These are phyloP conservation scores for Euptelea pleiosperma DNA, from an alignment of 164 flowering plant species.

Conservation along the genomic window DNA sequence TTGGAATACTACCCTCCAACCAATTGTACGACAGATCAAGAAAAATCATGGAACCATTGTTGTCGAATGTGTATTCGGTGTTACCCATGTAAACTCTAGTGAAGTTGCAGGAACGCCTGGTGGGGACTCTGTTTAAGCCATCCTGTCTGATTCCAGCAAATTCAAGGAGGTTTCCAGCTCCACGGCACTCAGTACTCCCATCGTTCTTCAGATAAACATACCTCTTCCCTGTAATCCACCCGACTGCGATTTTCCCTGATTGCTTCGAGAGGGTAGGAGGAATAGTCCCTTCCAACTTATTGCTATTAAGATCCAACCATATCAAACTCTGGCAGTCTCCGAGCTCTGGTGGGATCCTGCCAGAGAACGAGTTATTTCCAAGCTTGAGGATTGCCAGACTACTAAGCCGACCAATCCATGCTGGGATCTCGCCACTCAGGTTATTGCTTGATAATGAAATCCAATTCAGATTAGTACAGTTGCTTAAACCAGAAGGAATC, in stretches of 20 bases:
- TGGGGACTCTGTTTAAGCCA: constrained; percentile 50
- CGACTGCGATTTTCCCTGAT: constrained; percentile 70
- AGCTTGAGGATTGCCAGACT: constrained; percentile 86
- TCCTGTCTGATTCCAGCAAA: constrained; percentile 72
- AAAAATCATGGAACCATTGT: constrained; percentile 90
- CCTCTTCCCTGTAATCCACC: constrained; percentile 60
- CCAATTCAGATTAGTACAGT: constrained; percentile 84
- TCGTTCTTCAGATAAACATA: constrained; percentile 77
- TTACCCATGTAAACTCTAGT: constrained; percentile 61
- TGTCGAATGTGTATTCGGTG: constrained; percentile 60
- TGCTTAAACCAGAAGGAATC: constrained; percentile 72
- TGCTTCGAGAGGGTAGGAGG: constrained; percentile 71
- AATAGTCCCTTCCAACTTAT: constrained; percentile 60
- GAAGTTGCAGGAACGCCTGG: constrained; percentile 69
- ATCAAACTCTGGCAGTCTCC: constrained; percentile 87
- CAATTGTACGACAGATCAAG: constrained; percentile 77
- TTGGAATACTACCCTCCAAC: constrained; percentile 68
- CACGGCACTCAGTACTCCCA: constrained; percentile 72
- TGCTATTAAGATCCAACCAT: constrained; percentile 94
- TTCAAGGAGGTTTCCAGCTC: constrained; percentile 90
- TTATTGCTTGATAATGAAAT: constrained; percentile 83
- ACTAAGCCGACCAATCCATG: constrained; percentile 56
- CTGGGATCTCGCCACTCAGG: constrained; percentile 72
- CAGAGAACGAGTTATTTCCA: constrained; percentile 77
- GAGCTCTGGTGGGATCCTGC: constrained; percentile 73